A percentile compares a stretch with the other conserved stretches of the same genome.
Conservation (phyloP, 805 yeast species). For the Saccharomyces kudriavzevii region DNA sequence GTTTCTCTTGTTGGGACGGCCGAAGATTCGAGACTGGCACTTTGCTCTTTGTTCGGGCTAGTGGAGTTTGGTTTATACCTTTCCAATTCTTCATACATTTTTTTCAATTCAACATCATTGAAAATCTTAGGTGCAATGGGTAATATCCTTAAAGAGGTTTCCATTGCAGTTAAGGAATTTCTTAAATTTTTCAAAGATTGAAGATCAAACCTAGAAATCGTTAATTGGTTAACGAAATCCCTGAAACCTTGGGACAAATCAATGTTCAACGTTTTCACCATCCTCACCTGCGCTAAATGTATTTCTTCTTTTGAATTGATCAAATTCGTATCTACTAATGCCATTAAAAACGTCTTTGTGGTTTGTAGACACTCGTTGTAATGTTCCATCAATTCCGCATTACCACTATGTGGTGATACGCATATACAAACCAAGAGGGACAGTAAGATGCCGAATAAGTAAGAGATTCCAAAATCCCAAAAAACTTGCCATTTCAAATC, state of each 20-base stretch:
- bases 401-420: conserved; percentile 38
- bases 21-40: conserved; percentile 10
- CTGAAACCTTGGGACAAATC: conserved; percentile 35
- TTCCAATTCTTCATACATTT: conserved; percentile 7
- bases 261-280: conserved; percentile 29
- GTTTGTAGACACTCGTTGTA: conserved; percentile 19
- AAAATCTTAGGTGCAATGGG: conserved; percentile 27
- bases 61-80: not conserved
- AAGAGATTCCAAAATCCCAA: conserved; percentile 40
- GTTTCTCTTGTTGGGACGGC: conserved; percentile 27
- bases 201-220: conserved; percentile 30
- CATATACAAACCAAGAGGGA: conserved; percentile 31
- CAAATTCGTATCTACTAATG: conserved; percentile 13
- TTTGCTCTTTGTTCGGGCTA: not conserved
- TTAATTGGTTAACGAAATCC: conserved; percentile 36
- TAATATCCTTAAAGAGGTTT: conserved; percentile 35
- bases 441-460: conserved; percentile 36
- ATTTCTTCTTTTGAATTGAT: conserved; percentile 14
- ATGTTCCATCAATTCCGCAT: conserved; percentile 24
- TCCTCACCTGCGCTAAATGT: conserved; percentile 20
- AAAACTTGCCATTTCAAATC: conserved; percentile 29
- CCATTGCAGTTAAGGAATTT: conserved; percentile 35
- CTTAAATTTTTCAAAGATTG: conserved; percentile 32
- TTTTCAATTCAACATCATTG: conserved; percentile 13
- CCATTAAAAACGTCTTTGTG: conserved; percentile 22